A percentile compares a stretch with the other conserved stretches of the same genome.
Evolutionary conservation across 805 yeast species (phyloP).

Genomic region (Wickerhamiella sergipiensis): DNA sequence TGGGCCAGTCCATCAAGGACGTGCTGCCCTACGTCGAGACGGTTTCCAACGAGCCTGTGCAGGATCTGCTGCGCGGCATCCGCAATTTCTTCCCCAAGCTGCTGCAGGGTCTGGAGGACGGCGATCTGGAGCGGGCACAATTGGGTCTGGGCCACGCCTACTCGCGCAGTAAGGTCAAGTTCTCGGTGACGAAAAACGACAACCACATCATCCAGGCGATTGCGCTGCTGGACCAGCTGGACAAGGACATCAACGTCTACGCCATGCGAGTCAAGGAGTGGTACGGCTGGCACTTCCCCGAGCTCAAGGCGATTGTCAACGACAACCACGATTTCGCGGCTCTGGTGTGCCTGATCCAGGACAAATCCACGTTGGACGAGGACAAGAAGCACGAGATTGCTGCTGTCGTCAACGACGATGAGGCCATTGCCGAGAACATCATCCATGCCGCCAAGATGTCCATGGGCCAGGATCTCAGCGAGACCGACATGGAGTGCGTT

Average conservation of each 20-base stretch:
- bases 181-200: constrained; percentile 95
- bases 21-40: constrained; percentile 79
- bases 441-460: constrained; percentile 93
- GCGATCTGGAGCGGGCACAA: constrained; percentile 96
- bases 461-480: constrained; percentile 97
- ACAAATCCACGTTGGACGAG: constrained; percentile 57
- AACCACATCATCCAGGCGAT: constrained; percentile 98
- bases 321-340: constrained; percentile 81
- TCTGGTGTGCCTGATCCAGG: constrained; percentile 68
- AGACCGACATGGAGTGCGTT: constrained; percentile 86
- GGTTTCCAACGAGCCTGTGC: constrained; percentile 80
- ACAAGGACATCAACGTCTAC: constrained; percentile 94
- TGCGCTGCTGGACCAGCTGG: constrained; percentile 92
- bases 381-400: constrained; percentile 69
- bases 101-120: constrained; percentile 80
- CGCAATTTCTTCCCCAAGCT: constrained; percentile 82
- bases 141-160: constrained; percentile 98
- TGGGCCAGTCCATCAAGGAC: constrained; percentile 96
- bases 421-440: constrained; percentile 80
- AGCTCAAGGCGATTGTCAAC: constrained; percentile 78
- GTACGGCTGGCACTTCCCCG: constrained; percentile 99
- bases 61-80: constrained; percentile 89
- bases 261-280: constrained; percentile 96
- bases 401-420: constrained; percentile 79
- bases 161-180: constrained; percentile 98